Percentiles rank a stretch among this genome's conserved stretches.
These are phyloP conservation scores for Sarcodon sp. DNA, from an alignment of 768 basidiomycete species.

Conservation along the genomic window DNA sequence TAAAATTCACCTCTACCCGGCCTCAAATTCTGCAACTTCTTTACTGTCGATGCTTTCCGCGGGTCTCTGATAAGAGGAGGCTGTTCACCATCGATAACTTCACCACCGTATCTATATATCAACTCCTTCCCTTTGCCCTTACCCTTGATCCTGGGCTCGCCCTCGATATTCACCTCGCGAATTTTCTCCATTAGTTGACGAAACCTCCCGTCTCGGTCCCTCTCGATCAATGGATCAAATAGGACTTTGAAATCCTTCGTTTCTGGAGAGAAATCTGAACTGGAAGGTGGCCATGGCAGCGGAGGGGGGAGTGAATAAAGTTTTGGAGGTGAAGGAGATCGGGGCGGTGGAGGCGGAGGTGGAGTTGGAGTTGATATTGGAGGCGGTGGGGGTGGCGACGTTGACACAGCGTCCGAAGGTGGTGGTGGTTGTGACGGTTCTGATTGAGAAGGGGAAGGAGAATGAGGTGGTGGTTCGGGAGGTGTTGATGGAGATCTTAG, in stretches of 20 bases:
- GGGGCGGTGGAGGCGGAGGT: conserved; percentile 16
- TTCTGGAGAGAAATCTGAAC: conserved; percentile 27
- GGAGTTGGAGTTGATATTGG: conserved; percentile 13
- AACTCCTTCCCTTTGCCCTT: conserved; percentile 55
- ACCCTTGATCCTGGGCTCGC: conserved; percentile 33
- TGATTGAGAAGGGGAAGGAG: not conserved
- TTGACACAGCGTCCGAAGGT: not conserved
- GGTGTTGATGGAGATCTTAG: not conserved
- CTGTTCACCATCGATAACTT: conserved; percentile 31
- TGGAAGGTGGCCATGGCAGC: conserved; percentile 45
- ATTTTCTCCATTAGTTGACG: conserved; percentile 28
- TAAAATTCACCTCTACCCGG: conserved; percentile 26
- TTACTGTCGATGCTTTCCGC: conserved; percentile 28
- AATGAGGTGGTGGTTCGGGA: not conserved
- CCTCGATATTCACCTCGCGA: conserved; percentile 14
- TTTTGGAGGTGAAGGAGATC: conserved; percentile 16
- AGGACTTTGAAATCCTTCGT: conserved; percentile 47
- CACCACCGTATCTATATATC: conserved; percentile 40
- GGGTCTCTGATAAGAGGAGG: conserved; percentile 39
- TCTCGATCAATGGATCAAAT: conserved; percentile 47
- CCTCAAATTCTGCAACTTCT: conserved; percentile 13
- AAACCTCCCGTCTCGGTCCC: conserved; percentile 25
- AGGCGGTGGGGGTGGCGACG: conserved; percentile 4
- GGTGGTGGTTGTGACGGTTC: not conserved
- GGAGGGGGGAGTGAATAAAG: conserved; percentile 27